A percentile compares a stretch with the other conserved stretches of the same genome.
phyloP scores from a whole-genome alignment of 2,329 filamentous ascomycete genomes.

The Malbranchea cinnamomea region DNA sequence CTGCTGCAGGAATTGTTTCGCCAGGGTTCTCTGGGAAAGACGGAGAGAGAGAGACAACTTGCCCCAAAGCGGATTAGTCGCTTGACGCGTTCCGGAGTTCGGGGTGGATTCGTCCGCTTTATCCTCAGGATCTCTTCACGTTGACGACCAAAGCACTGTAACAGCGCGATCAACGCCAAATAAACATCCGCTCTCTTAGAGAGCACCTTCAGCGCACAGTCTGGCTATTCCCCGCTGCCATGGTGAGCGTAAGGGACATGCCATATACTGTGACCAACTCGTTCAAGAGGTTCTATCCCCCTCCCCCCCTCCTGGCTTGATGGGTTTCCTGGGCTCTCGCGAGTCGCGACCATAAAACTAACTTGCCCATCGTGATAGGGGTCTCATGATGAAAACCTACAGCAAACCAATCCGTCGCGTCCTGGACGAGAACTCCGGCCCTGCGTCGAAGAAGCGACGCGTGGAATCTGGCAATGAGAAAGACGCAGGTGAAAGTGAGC shows the following conservation, averaged over 20 bases:
- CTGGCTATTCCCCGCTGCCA: slow-evolving; percentile 8
- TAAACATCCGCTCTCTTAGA: too few relatives aligned
- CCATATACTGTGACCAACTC: slow-evolving; percentile 37
- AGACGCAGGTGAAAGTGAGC: slow-evolving; percentile 26
- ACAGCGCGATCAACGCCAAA: too few relatives aligned
- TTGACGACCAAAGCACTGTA: too few relatives aligned
- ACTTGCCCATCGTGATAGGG: slow-evolving; percentile 17
- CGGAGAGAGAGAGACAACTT: too few relatives aligned
- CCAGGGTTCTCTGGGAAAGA: too few relatives aligned
- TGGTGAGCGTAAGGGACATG: slow-evolving; percentile 22
- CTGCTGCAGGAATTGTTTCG: too few relatives aligned
- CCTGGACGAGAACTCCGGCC: slow-evolving; percentile 30
- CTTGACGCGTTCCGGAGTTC: too few relatives aligned
- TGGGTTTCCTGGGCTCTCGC: slow-evolving; percentile 5
- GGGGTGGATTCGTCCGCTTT: too few relatives aligned
- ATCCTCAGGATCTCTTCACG: too few relatives aligned
- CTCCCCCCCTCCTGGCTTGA: slow-evolving; percentile 2
- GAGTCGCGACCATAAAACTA: slow-evolving; percentile 8
- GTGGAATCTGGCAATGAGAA: slow-evolving; percentile 18
- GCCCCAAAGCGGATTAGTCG: too few relatives aligned
- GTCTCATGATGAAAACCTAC: slow-evolving; percentile 36
- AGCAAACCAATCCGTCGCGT: slow-evolving; percentile 32
- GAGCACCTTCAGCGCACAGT: too few relatives aligned
- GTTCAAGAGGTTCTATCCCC: slow-evolving; percentile 29
- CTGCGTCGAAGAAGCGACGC: slow-evolving; percentile 27